Percentiles rank a stretch among this genome's conserved stretches.
Evolutionary conservation across 257 asterid species (phyloP).

Genomic region (Penstemon davidsonii): DNA sequence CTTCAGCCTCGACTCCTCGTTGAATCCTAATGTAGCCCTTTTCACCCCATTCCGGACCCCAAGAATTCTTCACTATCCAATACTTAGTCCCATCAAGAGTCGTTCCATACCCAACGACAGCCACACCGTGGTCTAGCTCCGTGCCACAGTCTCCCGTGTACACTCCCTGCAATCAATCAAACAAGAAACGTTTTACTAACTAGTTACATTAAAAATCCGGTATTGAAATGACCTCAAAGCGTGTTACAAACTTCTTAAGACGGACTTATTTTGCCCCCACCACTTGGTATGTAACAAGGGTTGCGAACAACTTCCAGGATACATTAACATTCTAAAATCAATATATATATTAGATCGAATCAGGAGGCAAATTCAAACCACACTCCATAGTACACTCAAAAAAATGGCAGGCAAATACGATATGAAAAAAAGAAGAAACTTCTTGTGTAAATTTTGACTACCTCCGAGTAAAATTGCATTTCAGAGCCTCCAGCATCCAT

Average conservation of each 20-base stretch:
- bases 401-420: too few relatives aligned
- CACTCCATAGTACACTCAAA: too few relatives aligned
- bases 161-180: constrained; percentile 52
- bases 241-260: neutral
- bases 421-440: too few relatives aligned
- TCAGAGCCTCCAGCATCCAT: constrained; percentile 74
- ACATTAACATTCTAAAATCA: too few relatives aligned
- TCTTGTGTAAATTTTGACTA: neutral
- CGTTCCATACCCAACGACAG: constrained; percentile 67
- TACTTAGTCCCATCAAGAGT: constrained; percentile 65
- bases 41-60: constrained; percentile 79
- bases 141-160: constrained; percentile 58
- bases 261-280: neutral
- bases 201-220: neutral
- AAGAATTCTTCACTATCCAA: constrained; percentile 77
- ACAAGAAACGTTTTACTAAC: neutral
- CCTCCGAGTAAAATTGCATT: constrained; percentile 87
- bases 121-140: constrained; percentile 83
- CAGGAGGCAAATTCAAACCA: too few relatives aligned
- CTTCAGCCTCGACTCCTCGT: constrained; percentile 43
- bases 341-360: too few relatives aligned
- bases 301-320: too few relatives aligned
- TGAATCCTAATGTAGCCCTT: constrained; percentile 63
- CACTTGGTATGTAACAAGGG: neutral
- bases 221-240: too few relatives aligned